phyloP scores from a whole-genome alignment of 345 rosid species.

The Clausena lansium region DNA sequence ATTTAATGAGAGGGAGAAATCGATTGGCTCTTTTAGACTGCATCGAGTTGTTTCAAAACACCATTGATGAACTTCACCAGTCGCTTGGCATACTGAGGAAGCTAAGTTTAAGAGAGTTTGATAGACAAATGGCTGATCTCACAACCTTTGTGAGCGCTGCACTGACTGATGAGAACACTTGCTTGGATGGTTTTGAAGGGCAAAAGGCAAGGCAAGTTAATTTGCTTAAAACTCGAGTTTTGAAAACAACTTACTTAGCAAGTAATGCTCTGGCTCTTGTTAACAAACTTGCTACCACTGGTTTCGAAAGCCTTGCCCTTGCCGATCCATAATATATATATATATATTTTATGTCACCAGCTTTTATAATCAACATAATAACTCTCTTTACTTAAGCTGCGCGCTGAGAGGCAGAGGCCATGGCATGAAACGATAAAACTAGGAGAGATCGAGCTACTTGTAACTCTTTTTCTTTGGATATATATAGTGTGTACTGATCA shows the following conservation, averaged over 20 bases:
- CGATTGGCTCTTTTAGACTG: slow-evolving; percentile 65
- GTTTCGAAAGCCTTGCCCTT: slow-evolving; percentile 23
- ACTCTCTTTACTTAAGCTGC: too few relatives aligned
- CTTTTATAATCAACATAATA: too few relatives aligned
- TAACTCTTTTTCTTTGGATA: too few relatives aligned
- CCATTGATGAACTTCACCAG: slow-evolving; percentile 59
- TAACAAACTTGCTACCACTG: slow-evolving; percentile 63
- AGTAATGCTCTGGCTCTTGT: slow-evolving; percentile 87
- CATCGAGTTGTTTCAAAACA: slow-evolving; percentile 50
- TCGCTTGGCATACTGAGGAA: slow-evolving; percentile 56
- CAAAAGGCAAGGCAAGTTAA: slow-evolving; percentile 27
- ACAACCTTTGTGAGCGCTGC: slow-evolving; percentile 71
- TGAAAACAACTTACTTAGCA: slow-evolving; percentile 43
- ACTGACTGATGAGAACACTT: slow-evolving; percentile 69
- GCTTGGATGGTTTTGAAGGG: slow-evolving; percentile 71
- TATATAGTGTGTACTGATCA: too few relatives aligned
- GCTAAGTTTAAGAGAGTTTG: slow-evolving; percentile 45
- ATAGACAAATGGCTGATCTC: slow-evolving; percentile 56
- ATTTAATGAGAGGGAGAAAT: slow-evolving; percentile 35
- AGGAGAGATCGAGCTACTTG: too few relatives aligned
- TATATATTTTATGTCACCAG: too few relatives aligned
- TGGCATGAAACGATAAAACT: too few relatives aligned
- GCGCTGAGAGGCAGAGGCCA: too few relatives aligned
- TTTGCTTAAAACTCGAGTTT: slow-evolving; percentile 37
- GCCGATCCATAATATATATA: slow-evolving; percentile 1